These are phyloP conservation scores for Phaeosphaeriaceae sp. DNA, from an alignment of 2,329 filamentous ascomycete genomes.

Conservation along the genomic window DNA sequence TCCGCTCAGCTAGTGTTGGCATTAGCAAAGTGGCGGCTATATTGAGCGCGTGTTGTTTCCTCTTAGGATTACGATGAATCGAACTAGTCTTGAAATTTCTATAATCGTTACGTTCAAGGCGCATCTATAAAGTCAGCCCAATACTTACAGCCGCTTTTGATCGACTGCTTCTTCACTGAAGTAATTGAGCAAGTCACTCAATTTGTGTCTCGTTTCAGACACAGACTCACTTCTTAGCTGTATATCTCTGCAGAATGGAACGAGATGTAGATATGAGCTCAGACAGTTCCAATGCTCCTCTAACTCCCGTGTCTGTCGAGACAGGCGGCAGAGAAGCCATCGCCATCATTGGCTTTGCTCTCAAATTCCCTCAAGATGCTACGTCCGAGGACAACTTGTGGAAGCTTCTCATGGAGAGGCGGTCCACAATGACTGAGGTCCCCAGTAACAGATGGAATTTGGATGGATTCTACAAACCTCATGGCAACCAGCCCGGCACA, in stretches of 20 bases:
- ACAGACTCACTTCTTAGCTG: not conserved
- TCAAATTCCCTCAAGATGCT: conserved; percentile 31
- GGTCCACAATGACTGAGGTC: conserved; percentile 20
- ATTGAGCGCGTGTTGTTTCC: not conserved
- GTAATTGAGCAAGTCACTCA: not conserved
- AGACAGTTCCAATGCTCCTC: not conserved
- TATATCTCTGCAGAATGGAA: not conserved
- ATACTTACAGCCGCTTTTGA: no score
- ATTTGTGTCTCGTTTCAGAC: not conserved
- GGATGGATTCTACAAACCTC: conserved; percentile 24
- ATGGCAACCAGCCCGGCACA: conserved; percentile 13
- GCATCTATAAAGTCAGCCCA: no score
- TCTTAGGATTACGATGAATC: not conserved
- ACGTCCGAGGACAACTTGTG: conserved; percentile 23
- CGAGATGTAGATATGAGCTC: not conserved
- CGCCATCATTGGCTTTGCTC: conserved; percentile 49
- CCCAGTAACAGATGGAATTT: conserved; percentile 27
- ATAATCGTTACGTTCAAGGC: not conserved
- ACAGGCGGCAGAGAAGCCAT: conserved; percentile 19
- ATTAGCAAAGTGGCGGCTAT: not conserved
- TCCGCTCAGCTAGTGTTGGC: not conserved
- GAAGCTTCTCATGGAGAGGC: conserved; percentile 25
- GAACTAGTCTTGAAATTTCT: not conserved
- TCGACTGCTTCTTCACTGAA: not conserved
- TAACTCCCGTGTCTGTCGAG: not conserved